Base-by-base conservation (phyloP, 2,329 filamentous ascomycete genomes). In the Diaporthe aspalathi region DNA sequence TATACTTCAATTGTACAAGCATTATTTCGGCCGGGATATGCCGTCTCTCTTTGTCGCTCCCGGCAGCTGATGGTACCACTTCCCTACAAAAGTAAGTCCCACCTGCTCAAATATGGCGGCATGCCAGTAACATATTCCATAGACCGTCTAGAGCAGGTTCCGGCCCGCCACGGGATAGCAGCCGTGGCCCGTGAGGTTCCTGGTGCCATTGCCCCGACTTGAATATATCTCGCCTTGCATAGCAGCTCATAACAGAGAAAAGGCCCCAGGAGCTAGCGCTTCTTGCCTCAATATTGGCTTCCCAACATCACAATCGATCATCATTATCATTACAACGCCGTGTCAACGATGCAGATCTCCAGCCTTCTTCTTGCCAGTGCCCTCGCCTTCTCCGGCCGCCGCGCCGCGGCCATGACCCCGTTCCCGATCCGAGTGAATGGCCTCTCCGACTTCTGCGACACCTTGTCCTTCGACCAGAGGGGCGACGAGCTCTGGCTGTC, bases 371-470 rank as follows among this genome's bases (percentile, higher is more conserved):
- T 50, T 7, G 14, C 11, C 60, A 35, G 43, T 22, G 6, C 45
- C 43, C 35, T 63, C 43, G 60, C 43, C 6, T 12, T 24, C 14
- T 24, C 43, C 40, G 27, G 57, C 43, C 20, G 57, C 14, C n/a
- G n/a, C n/a, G 27, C 27, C 27, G 57, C 27, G 29, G 60, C 20
- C 2, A 50, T 49, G 60, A 49, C 60, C 60, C 45, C 22, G 12
- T 63, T 49, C n/a, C 20, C 27, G 3, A 3, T 63, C 60, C 60
- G 29, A 7, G 5, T 17, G 29, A 49, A 24, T 14, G 40, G 60
- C 27, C 49, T 35, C 43, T 50, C 60, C 12, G 60, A 63, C 29
- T 63, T 38, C 60, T 63, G 60, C n/a, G 27, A n/a, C 29, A 4
- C 35, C 12, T 29, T 35, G 60, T n/a, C 43, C 50, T 38, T 38